Evolutionary conservation across 2,329 filamentous ascomycete genomes (phyloP).

Genomic region (Colletotrichum australisinense): DNA sequence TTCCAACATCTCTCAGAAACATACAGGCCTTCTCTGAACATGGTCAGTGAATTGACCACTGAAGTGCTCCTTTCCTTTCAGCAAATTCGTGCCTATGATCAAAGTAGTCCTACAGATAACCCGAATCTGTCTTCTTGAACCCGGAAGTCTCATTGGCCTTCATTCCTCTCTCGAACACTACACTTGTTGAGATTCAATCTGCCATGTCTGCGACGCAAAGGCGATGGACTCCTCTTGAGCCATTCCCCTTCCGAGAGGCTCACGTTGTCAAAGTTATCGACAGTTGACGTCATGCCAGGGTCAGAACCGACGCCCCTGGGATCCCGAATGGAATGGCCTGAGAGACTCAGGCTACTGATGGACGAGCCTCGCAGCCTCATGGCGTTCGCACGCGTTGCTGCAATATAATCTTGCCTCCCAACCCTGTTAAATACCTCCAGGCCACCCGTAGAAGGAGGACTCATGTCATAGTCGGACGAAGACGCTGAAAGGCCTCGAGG

Average conservation of each 20-base stretch:
- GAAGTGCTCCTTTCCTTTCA: neutral
- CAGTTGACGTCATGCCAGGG: neutral
- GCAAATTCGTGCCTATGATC: neutral
- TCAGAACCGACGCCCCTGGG: neutral
- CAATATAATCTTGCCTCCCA: neutral
- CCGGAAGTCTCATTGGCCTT: neutral
- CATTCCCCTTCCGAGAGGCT: conserved; percentile 35
- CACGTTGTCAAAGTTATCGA: conserved; percentile 8
- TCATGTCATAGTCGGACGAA: conserved; percentile 40
- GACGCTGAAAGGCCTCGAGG: conserved; percentile 23
- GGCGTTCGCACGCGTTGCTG: neutral
- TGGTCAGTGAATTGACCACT: neutral
- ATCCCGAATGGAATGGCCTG: neutral
- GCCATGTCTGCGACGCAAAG: conserved; percentile 22
- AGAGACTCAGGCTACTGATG: neutral
- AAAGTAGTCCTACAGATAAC: neutral
- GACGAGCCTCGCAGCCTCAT: neutral
- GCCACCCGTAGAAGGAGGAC: conserved; percentile 30
- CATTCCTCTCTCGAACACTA: neutral
- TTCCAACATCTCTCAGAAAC: neutral
- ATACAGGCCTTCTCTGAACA: neutral
- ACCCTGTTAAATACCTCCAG: neutral
- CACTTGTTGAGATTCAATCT: neutral
- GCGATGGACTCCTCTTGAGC: conserved; percentile 38
- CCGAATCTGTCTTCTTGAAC: no score